Evolutionary conservation across 1,139 yeast genomes (phyloP).

Genomic region (Pichia inconspicua): DNA sequence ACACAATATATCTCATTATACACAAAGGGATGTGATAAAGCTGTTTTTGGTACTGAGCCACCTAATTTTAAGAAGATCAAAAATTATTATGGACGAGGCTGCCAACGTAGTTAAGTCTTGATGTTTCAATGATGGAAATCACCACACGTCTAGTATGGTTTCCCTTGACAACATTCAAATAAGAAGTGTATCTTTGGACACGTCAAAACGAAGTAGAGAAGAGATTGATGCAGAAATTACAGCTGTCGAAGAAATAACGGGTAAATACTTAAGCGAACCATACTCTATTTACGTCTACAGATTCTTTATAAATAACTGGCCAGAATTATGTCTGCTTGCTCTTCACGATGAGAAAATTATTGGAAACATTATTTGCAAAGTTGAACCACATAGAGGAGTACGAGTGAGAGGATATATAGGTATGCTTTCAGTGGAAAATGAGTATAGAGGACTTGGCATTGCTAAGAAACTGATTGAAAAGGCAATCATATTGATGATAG

Average conservation of each 20-base stretch:
- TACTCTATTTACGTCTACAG: constrained; percentile 66
- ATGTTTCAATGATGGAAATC: too few relatives aligned
- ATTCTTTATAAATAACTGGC: constrained; percentile 65
- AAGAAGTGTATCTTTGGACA: constrained; percentile 20
- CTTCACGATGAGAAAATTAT: constrained; percentile 38
- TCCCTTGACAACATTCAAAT: constrained; percentile 10
- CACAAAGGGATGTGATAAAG: not conserved
- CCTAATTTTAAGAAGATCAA: not conserved
- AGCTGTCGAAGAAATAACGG: constrained; percentile 36
- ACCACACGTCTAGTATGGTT: not conserved
- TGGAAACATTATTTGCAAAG: constrained; percentile 81
- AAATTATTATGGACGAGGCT: too few relatives aligned
- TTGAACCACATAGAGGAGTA: constrained; percentile 67
- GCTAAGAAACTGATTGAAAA: constrained; percentile 63
- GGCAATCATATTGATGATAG: constrained; percentile 61
- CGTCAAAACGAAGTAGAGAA: constrained; percentile 7
- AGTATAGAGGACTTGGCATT: constrained; percentile 69
- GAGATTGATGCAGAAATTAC: constrained; percentile 21
- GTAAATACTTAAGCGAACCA: constrained; percentile 61
- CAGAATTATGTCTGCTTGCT: constrained; percentile 51
- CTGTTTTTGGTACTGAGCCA: not conserved
- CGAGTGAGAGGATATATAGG: constrained; percentile 87
- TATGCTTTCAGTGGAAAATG: constrained; percentile 79
- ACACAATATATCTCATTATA: too few relatives aligned
- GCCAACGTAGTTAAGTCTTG: too few relatives aligned